Percentiles rank a stretch among this genome's conserved stretches.
Evolutionary conservation across 106 monocot genomes (phyloP).

Genomic region (Dendrobium chrysotoxum): DNA sequence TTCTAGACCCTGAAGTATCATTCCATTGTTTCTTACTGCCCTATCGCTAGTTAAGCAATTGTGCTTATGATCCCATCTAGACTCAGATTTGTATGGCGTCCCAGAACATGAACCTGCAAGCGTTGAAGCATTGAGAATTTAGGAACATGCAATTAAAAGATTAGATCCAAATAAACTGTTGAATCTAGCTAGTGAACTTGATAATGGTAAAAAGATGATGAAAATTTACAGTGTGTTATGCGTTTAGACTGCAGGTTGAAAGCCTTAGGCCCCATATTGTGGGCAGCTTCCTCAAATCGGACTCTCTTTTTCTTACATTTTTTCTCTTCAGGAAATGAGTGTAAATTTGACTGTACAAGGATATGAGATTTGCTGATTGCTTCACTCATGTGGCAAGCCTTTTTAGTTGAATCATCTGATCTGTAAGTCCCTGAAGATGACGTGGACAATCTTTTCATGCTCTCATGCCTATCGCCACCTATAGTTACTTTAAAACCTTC

Average conservation of each 20-base stretch:
- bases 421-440: constrained; percentile 9
- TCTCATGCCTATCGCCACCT: constrained; percentile 10
- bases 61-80: constrained; percentile 6
- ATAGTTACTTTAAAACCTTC: constrained; percentile 16
- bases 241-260: constrained; percentile 15
- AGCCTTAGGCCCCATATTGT: constrained; percentile 11
- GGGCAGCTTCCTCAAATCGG: constrained; percentile 42
- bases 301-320: constrained; percentile 34
- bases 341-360: constrained; percentile 6
- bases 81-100: constrained; percentile 14
- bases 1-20: constrained; percentile 59
- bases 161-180: not conserved
- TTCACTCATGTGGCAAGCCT: constrained; percentile 2
- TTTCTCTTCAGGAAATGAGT: constrained; percentile 9
- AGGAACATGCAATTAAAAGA: not conserved
- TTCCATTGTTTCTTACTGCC: constrained; percentile 18
- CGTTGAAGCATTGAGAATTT: constrained; percentile 6
- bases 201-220: not conserved
- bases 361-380: not conserved
- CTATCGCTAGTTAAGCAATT: constrained; percentile 9
- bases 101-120: constrained; percentile 31
- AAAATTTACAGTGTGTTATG: constrained; percentile 15
- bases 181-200: not conserved
- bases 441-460: constrained; percentile 5
- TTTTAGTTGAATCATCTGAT: not conserved